Evolutionary conservation across 164 flowering plant species (phyloP), one percentile per base, ranked within the genome.

Genomic region (Nelumbo lutea): DNA sequence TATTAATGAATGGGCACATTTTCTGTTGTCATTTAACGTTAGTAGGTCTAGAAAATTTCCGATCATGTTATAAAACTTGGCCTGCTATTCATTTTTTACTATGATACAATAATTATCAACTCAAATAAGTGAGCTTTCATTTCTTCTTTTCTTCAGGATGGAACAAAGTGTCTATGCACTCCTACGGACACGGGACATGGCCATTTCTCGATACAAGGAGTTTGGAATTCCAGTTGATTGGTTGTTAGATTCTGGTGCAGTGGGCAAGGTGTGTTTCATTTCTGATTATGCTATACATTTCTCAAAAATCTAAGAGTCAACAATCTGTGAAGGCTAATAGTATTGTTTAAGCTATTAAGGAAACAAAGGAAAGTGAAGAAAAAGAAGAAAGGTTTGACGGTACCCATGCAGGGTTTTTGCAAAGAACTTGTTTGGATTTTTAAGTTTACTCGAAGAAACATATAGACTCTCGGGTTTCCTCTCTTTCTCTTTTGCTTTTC

Each of bases 101-200:
- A 46, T 4, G 48, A 7, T 46, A 4, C 7, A 46, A 46, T 46
- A 8, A 2, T 14, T 46, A 40, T 11, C 11, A 52, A 69, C 69
- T 42, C 42, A 46, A 40, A 1, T 11, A 38, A 6, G 38, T 40
- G 15, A 39, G n/a, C 10, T 15, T 65, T 14, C 43, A 56, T 44
- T 46, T 7, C 7, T 4, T 46, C 48, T 46, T 46, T 1, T 46
- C 48, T 7, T 46, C 85, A 89, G 94, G 69, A 83, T 89, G 71
- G 94, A 89, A 68, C 83, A 87, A 42, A 87, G 91, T 73, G 94
- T 89, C 0, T 87, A 83, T 76, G 90, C 89, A 42, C 83, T 87
- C 27, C 59, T 87, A 59, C 87, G 91, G 4, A 89, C 91, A 42
- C 77, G 91, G 40, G 94, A 89, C 76, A 83, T 86, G 90, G 88